Percentiles rank a stretch among this genome's conserved stretches.
Evolutionary conservation across 345 rosid genomes (phyloP).

Genomic region (Trapa bicornis): DNA sequence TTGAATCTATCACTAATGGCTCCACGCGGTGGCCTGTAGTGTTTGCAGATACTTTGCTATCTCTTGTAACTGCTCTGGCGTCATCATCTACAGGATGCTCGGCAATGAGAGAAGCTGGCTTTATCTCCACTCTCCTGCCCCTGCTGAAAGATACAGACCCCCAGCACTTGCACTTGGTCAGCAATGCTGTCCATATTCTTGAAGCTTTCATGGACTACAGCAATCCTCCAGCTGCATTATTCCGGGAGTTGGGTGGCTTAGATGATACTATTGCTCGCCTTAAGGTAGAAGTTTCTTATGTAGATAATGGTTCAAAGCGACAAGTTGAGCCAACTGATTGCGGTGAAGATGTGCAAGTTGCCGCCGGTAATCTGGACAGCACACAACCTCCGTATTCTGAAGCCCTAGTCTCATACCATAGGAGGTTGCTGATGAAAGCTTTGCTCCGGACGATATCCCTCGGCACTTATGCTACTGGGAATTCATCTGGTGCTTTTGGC

Average conservation of each 20-base stretch:
- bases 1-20: conserved; percentile 60
- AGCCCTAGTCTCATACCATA: conserved; percentile 66
- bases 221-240: conserved; percentile 83
- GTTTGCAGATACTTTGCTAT: conserved; percentile 80
- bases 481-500: conserved; percentile 60
- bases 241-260: conserved; percentile 92
- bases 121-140: conserved; percentile 83
- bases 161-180: conserved; percentile 84
- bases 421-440: conserved; percentile 67
- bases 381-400: conserved; percentile 65
- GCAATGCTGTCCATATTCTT: conserved; percentile 74
- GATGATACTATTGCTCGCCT: conserved; percentile 83
- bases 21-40: conserved; percentile 67
- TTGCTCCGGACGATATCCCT: conserved; percentile 83
- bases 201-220: conserved; percentile 96
- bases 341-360: conserved; percentile 25
- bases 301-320: conserved; percentile 44
- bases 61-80: conserved; percentile 82
- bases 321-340: conserved; percentile 40
- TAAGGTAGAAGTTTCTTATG: conserved; percentile 61
- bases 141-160: conserved; percentile 88
- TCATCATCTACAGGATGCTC: conserved; percentile 88
- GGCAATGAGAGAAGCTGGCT: conserved; percentile 92
- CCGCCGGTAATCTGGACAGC: conserved; percentile 43
- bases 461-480: conserved; percentile 92